phyloP scores from a whole-genome alignment of 805 yeast species.

The Hemisphaericaspora nanyangensis region DNA sequence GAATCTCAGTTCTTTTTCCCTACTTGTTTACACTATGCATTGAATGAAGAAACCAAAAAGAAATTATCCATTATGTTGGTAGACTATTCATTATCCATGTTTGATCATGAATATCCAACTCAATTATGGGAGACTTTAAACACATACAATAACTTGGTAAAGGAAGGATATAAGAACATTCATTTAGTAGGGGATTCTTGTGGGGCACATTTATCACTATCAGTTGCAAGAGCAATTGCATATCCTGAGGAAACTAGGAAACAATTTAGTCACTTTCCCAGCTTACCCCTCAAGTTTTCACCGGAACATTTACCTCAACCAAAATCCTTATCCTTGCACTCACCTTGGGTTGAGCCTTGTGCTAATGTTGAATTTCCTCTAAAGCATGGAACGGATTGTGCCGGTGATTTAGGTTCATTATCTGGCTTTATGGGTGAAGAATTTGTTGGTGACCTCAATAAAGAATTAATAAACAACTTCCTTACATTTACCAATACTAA shows the following conservation, averaged over 20 bases:
- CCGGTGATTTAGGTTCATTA: constrained; percentile 29
- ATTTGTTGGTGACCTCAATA: constrained; percentile 18
- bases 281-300: constrained; percentile 10
- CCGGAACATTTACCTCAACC: constrained; percentile 24
- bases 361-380: constrained; percentile 16
- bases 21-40: constrained; percentile 21
- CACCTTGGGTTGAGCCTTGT: constrained; percentile 36
- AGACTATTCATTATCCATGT: constrained; percentile 27
- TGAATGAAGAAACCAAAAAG: constrained; percentile 12
- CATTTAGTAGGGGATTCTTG: constrained; percentile 41
- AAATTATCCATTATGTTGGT: constrained; percentile 22
- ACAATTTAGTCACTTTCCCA: constrained; percentile 18
- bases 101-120: constrained; percentile 26
- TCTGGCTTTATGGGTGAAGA: constrained; percentile 27
- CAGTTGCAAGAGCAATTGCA: constrained; percentile 17
- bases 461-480: constrained; percentile 14
- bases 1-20: constrained; percentile 27
- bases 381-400: constrained; percentile 18
- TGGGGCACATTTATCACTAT: constrained; percentile 32
- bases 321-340: constrained; percentile 19
- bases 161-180: constrained; percentile 21
- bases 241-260: constrained; percentile 27
- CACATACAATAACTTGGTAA: constrained; percentile 19
- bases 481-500: constrained; percentile 20
- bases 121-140: constrained; percentile 27